These are phyloP conservation scores for Tuber borchii DNA, from an alignment of 495 filamentous ascomycete genomes.

Conservation along the genomic window DNA sequence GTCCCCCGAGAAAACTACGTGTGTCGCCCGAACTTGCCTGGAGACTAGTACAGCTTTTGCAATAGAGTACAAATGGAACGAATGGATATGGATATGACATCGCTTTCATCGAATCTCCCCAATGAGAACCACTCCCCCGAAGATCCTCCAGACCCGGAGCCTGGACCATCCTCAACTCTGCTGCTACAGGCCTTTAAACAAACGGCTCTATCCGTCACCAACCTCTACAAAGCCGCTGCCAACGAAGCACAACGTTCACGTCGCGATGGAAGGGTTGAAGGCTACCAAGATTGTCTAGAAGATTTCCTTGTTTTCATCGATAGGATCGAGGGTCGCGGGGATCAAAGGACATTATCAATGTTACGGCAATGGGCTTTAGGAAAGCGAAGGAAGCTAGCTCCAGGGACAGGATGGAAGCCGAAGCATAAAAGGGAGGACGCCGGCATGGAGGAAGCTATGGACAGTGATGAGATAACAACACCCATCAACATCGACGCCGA, in stretches of 20 bases:
- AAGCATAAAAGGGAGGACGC: neutral
- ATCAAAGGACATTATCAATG: slow-evolving; percentile 30
- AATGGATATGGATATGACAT: slow-evolving; percentile 39
- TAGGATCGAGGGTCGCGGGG: slow-evolving; percentile 43
- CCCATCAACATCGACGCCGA: slow-evolving; percentile 14
- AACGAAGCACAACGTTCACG: slow-evolving; percentile 58
- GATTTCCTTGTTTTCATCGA: slow-evolving; percentile 81
- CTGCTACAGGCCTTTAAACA: slow-evolving; percentile 83
- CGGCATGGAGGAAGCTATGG: slow-evolving; percentile 2
- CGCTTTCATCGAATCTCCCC: slow-evolving; percentile 41
- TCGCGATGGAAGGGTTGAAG: slow-evolving; percentile 52
- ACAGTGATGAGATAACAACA: slow-evolving; percentile 3
- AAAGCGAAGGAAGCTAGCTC: slow-evolving; percentile 31
- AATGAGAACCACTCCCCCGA: slow-evolving; percentile 39
- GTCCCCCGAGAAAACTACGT: neutral
- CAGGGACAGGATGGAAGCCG: slow-evolving; percentile 17
- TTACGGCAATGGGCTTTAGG: slow-evolving; percentile 39
- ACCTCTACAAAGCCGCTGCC: slow-evolving; percentile 86
- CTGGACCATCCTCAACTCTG: slow-evolving; percentile 44
- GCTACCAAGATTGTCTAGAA: slow-evolving; percentile 91
- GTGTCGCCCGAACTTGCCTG: neutral
- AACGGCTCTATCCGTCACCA: slow-evolving; percentile 89
- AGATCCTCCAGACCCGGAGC: slow-evolving; percentile 58
- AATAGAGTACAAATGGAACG: neutral
- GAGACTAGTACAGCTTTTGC: neutral